Evolutionary conservation across 2,329 filamentous ascomycete species (phyloP).

Genomic region (Aspergillus novoparasiticus): DNA sequence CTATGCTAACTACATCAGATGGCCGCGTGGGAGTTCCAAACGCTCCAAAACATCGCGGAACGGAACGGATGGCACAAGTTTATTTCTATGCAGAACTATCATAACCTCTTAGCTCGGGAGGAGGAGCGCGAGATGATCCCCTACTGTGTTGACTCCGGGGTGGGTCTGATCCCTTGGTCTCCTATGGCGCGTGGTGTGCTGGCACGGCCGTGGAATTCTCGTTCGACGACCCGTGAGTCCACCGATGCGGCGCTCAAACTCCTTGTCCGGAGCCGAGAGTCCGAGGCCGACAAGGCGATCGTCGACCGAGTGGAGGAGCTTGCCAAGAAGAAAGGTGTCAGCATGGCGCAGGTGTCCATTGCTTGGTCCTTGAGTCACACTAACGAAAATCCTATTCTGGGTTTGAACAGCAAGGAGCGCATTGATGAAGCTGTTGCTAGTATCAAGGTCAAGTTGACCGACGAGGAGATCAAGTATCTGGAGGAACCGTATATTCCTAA

Average conservation of each 20-base stretch:
- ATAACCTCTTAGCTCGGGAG: conserved; percentile 51
- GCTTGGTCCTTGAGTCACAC: conserved; percentile 62
- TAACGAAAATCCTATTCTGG: conserved; percentile 62
- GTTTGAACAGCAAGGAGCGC: conserved; percentile 60
- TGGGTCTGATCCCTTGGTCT: conserved; percentile 44
- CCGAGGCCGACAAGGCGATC: conserved; percentile 55
- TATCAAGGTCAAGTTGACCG: conserved; percentile 51
- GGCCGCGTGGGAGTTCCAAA: conserved; percentile 56
- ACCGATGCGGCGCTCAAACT: conserved; percentile 48
- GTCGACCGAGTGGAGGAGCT: conserved; percentile 60
- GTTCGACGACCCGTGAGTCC: conserved; percentile 46
- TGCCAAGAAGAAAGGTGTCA: conserved; percentile 58
- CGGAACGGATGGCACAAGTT: conserved; percentile 53
- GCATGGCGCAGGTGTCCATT: conserved; percentile 66
- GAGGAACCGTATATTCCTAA: conserved; percentile 65
- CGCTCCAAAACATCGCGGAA: conserved; percentile 51
- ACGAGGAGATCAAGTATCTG: conserved; percentile 63
- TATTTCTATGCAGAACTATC: conserved; percentile 56
- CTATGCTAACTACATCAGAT: conserved; percentile 34
- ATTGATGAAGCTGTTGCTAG: conserved; percentile 62
- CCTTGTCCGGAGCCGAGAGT: conserved; percentile 45
- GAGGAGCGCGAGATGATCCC: conserved; percentile 53
- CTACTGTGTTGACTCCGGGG: conserved; percentile 41
- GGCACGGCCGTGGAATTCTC: conserved; percentile 48
- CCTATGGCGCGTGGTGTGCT: conserved; percentile 50